Evolutionary conservation across 2,329 filamentous ascomycete species (phyloP), one percentile per base, ranked within the genome.

Genomic region (Aspergillus neoniger): DNA sequence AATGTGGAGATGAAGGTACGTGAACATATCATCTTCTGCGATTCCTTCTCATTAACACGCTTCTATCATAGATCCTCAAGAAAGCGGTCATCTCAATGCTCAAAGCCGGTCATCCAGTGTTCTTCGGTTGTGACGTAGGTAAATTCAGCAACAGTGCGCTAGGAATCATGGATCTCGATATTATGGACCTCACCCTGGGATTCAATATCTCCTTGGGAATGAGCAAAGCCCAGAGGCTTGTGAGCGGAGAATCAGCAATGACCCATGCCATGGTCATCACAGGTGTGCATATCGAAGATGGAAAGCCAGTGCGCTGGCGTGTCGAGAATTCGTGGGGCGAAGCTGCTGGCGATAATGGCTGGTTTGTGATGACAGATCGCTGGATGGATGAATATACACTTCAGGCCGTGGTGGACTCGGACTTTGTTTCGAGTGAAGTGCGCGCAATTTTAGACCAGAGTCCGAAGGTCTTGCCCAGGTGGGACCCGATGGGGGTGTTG

Each of bases 181-280:
- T 96, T 4, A 86, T 89, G 69, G 88, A 95, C 75, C 95, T 94
- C 75, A 85, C 90, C 68, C 84, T 96, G 1, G 92, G 91, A n/a
- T 92, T 96, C 77, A 91, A 92, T 69, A 83, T 92, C 62, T 83
- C 82, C 58, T 82, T 94, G 8, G 86, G 85, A 17, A 83, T 96
- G 84, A 86, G 80, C 69, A 96, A 96, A 77, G 89, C 89, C 0
- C 85, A 91, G 69, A 81, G 92, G 3, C 79, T 96, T 49, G 81
- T 85, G 68, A 88, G 88, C 0, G 87, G 90, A 10, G 92, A 96
- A 77, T 89, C 85, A 57, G 83, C 86, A 54, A 96, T 96, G 92
- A 96, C 92, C 1, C 92, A 96, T 70, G 92, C 92, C 4, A 96
- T 96, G 92, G 91, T 96, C 0, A 77, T 96, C 63, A 96, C 91